These are phyloP conservation scores for Quercus lobata DNA, from an alignment of 331 rosid genomes.

Conservation along the genomic window DNA sequence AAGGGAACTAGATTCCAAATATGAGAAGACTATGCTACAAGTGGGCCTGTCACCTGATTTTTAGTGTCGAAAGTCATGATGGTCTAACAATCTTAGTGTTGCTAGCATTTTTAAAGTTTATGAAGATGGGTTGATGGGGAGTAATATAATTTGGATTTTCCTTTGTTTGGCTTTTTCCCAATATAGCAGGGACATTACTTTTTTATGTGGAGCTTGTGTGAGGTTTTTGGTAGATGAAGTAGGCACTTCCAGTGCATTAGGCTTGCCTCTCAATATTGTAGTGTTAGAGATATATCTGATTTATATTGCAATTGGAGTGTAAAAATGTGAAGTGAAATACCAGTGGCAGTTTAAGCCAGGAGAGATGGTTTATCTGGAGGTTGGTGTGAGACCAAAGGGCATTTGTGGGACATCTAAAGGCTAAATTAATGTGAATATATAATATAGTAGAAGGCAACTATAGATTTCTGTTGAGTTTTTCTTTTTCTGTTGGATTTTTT, in stretches of 20 bases:
- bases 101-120: not conserved
- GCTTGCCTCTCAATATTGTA: not conserved
- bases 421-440: not conserved
- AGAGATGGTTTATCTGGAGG: not conserved
- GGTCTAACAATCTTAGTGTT: not conserved
- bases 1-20: too few species aligned
- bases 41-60: not conserved
- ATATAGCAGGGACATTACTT: not conserved
- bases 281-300: not conserved
- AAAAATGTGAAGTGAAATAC: not conserved
- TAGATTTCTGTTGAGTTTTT: not conserved
- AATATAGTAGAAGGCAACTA: not conserved
- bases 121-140: not conserved
- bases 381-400: not conserved
- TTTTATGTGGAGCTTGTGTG: not conserved
- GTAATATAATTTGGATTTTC: not conserved
- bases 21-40: too few species aligned
- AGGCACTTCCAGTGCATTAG: not conserved
- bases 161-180: not conserved
- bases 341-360: not conserved
- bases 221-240: not conserved
- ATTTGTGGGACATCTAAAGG: not conserved
- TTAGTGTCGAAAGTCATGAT: not conserved
- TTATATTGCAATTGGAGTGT: not conserved
- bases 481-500: slow-evolving; percentile 1